Evolutionary conservation across 441 rosid genomes (phyloP), one percentile per base, ranked within the genome.

Genomic region (Erodium texanum): DNA sequence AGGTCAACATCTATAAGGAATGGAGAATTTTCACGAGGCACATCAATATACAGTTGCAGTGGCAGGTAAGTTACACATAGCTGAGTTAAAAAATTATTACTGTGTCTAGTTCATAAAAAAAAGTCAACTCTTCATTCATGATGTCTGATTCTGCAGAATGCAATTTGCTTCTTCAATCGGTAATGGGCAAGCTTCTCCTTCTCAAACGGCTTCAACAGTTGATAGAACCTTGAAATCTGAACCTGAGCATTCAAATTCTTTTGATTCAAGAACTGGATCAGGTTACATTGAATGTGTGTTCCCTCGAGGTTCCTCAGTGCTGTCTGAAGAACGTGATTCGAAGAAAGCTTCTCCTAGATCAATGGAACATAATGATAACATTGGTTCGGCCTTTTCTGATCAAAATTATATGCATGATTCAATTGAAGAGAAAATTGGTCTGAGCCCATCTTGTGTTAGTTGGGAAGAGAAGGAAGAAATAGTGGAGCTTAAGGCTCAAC

Each of bases 381-480:
- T 71, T 54, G 86, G 75, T 78, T 83, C 88, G 45, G 80, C 58
- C 48, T 81, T 83, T 69, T 71, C 76, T 59, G 77, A 78, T 76
- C 79, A 73, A 77, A 77, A 75, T 71, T 75, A 77, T 58, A 73
- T 71, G 65, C 65, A 27, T 58, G 68, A 73, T 80, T 84, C 82
- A 62, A 77, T 80, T 4, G 78, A 78, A 64, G 83, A 82, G 68
- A 77, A 43, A 66, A 63, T 75, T 68, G 79, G 71, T 34, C 80
- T 64, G 38, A 74, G 50, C 50, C 12, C 89, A 69, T 76, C 87
- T 77, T 78, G 76, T 77, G 85, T 85, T 71, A 81, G 76, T 3
- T 87, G 93, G 97, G 98, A 86, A 75, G 96, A 90, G 77, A 93
- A 90, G 82, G 82, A 72, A n/a, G 92, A 89, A 79, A 75, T 80